Percentiles rank a stretch among this genome's conserved stretches.
Conservation (phyloP, 495 filamentous ascomycete genomes). For the Penicillium alfredii region DNA sequence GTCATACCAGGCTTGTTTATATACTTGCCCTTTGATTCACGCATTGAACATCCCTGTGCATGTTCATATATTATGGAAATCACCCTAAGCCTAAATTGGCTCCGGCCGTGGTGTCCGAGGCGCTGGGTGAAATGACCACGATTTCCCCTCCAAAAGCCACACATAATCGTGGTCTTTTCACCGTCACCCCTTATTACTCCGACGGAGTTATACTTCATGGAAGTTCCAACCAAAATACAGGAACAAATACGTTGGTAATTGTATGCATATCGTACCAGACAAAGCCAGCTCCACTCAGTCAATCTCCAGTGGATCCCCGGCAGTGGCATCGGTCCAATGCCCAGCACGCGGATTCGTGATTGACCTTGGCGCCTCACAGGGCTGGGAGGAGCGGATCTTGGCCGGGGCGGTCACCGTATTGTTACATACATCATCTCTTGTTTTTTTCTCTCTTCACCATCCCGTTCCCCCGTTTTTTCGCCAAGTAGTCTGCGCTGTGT, state of each 20-base stretch:
- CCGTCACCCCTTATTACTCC: conserved; percentile 4
- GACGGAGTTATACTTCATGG: too few relatives aligned
- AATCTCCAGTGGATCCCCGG: conserved; percentile 2
- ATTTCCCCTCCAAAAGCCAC: conserved; percentile 1
- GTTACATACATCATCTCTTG: not conserved
- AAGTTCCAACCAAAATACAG: too few relatives aligned
- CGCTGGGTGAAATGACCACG: conserved; percentile 4
- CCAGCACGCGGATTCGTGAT: too few relatives aligned
- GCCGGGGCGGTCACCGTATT: too few relatives aligned
- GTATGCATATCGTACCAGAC: too few relatives aligned
- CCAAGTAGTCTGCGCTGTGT: too few relatives aligned
- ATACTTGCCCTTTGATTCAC: too few relatives aligned
- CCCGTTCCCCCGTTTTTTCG: not conserved
- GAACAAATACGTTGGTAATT: too few relatives aligned
- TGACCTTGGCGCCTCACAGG: conserved; percentile 19
- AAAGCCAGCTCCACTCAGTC: conserved; percentile 4
- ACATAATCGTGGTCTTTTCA: conserved; percentile 2
- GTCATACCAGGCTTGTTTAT: too few relatives aligned
- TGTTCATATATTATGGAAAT: not conserved
- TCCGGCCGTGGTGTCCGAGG: not conserved
- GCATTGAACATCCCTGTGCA: too few relatives aligned
- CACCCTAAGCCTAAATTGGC: conserved; percentile 3
- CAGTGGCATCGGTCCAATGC: too few relatives aligned
- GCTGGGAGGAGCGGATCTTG: conserved; percentile 11
- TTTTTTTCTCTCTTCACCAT: not conserved